These are phyloP conservation scores for Dactylella cylindrospora DNA, from an alignment of 2,329 filamentous ascomycete genomes.

Conservation along the genomic window DNA sequence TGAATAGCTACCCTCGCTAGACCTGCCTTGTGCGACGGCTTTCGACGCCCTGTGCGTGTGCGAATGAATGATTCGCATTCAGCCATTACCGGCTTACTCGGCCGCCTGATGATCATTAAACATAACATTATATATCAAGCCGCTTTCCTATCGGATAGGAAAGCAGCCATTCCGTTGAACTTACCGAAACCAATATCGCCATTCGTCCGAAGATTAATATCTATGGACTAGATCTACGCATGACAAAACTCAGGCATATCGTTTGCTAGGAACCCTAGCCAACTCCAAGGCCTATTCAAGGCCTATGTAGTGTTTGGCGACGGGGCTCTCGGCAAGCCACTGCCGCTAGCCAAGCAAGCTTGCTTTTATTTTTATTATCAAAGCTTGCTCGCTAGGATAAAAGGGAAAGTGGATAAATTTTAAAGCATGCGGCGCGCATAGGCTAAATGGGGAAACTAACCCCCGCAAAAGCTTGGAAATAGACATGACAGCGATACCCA, in stretches of 20 bases:
- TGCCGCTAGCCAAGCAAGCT: conserved; percentile 14
- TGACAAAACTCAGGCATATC: background rate
- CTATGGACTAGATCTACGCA: background rate
- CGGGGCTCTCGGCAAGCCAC: conserved; percentile 21
- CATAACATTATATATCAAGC: background rate
- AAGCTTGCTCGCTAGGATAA: conserved; percentile 20
- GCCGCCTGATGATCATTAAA: no score
- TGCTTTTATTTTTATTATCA: background rate
- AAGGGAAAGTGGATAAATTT: conserved; percentile 35
- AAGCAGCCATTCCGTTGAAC: background rate
- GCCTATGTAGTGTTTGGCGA: background rate
- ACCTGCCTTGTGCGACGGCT: background rate
- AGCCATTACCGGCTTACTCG: no score
- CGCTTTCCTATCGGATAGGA: background rate
- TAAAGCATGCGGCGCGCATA: conserved; percentile 19
- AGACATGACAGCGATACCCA: no score
- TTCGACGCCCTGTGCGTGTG: no score
- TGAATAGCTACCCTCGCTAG: background rate
- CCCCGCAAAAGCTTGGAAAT: conserved; percentile 4
- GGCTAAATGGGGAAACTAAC: conserved; percentile 16
- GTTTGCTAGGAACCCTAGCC: background rate
- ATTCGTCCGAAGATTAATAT: conserved; percentile 6
- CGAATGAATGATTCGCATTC: no score
- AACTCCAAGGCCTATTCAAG: background rate
- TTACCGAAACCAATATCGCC: background rate